Conservation (phyloP, 2,329 filamentous ascomycete species). For the Diaporthe helianthi region DNA sequence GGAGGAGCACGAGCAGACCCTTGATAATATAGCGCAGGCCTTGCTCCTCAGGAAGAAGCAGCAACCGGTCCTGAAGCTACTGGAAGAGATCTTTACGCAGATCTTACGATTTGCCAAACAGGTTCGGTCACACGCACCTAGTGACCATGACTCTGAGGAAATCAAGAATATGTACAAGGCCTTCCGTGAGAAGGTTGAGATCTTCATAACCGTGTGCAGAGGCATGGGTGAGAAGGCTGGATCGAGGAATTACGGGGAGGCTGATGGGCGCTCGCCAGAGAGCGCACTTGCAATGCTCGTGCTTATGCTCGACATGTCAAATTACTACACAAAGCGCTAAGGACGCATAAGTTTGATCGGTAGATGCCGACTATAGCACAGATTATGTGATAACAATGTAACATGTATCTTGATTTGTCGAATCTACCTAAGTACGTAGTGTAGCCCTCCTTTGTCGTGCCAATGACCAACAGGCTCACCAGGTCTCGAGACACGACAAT, state of each 20-base stretch:
- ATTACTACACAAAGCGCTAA: slow-evolving; percentile 59
- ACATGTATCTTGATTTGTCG: neutral
- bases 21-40: slow-evolving; percentile 78
- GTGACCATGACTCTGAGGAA: slow-evolving; percentile 43
- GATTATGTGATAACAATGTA: neutral
- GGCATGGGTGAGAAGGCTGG: slow-evolving; percentile 70
- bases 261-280: slow-evolving; percentile 49
- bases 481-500: neutral
- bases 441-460: neutral
- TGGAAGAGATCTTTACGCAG: slow-evolving; percentile 78
- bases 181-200: slow-evolving; percentile 75
- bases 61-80: slow-evolving; percentile 71
- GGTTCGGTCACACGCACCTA: slow-evolving; percentile 49
- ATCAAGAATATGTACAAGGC: slow-evolving; percentile 61
- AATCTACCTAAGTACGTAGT: too few relatives aligned
- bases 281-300: slow-evolving; percentile 74
- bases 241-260: slow-evolving; percentile 40
- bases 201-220: slow-evolving; percentile 77
- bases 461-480: neutral
- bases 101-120: slow-evolving; percentile 75
- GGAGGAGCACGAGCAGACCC: slow-evolving; percentile 72
- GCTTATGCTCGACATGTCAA: slow-evolving; percentile 73
- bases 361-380: neutral
- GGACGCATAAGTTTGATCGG: neutral
- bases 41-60: slow-evolving; percentile 79